Conservation (phyloP, 2,329 filamentous ascomycete genomes). For the Tolypocladium inflatum region DNA sequence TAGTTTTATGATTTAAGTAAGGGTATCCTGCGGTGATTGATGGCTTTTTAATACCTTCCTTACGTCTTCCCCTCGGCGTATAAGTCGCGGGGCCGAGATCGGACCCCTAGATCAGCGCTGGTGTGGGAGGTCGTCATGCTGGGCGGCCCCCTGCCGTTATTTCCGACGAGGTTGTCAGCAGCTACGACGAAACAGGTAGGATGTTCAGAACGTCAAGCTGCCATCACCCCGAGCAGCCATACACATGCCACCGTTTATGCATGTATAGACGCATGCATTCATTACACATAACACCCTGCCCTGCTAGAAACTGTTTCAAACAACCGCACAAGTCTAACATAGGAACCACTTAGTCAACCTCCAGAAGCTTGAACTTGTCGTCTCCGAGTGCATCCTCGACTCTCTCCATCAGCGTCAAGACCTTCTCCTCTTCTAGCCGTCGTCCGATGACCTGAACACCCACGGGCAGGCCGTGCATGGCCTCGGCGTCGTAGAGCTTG, state of each 20-base stretch:
- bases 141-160: not conserved
- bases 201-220: not conserved
- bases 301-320: not conserved
- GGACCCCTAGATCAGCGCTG: not conserved
- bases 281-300: not conserved
- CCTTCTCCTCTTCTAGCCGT: slow-evolving; percentile 79
- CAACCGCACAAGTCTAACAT: not conserved
- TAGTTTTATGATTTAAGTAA: not conserved
- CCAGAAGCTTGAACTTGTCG: slow-evolving; percentile 41
- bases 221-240: not conserved
- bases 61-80: not conserved
- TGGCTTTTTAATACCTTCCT: not conserved
- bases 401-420: slow-evolving; percentile 68
- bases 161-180: not conserved
- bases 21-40: not conserved
- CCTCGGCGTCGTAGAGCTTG: slow-evolving; percentile 70
- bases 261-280: not conserved
- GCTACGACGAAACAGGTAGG: not conserved
- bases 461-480: slow-evolving; percentile 83
- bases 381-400: slow-evolving; percentile 65
- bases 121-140: too few relatives aligned
- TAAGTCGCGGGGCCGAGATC: not conserved
- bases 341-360: slow-evolving; percentile 30
- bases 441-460: slow-evolving; percentile 76
- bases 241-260: not conserved